These are phyloP conservation scores for Penicillium alfredii DNA, from an alignment of 495 filamentous ascomycete species.

Conservation along the genomic window DNA sequence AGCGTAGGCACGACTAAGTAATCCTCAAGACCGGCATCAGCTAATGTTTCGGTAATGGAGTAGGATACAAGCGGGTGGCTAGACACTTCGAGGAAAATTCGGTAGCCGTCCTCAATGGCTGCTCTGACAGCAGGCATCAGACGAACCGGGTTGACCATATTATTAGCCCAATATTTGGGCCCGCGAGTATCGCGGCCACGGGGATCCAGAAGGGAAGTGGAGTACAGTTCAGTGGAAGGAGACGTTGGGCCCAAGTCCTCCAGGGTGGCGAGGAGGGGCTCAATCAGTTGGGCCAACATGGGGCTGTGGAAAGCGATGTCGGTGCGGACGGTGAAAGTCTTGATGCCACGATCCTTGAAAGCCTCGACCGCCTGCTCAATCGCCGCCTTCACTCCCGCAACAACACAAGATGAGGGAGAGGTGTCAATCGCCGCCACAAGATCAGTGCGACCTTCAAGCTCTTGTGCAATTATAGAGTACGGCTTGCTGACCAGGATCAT, in stretches of 20 bases:
- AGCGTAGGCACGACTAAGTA: no score
- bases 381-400: slow-evolving; percentile 23
- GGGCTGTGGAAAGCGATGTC: slow-evolving; percentile 32
- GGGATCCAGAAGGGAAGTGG: no score
- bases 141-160: no score
- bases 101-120: slow-evolving; percentile 28
- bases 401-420: slow-evolving; percentile 36
- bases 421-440: slow-evolving; percentile 39
- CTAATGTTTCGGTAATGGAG: slow-evolving; percentile 30
- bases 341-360: slow-evolving; percentile 15
- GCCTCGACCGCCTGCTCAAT: slow-evolving; percentile 13
- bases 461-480: no score
- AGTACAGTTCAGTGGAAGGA: no score
- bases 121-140: slow-evolving; percentile 30
- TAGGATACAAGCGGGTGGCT: slow-evolving; percentile 31
- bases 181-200: no score
- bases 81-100: slow-evolving; percentile 32
- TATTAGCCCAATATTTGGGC: no score
- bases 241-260: no score
- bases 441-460: slow-evolving; percentile 9
- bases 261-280: no score
- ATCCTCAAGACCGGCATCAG: no score
- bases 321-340: slow-evolving; percentile 23
- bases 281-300: no score
- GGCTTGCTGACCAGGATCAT: slow-evolving; percentile 53